phyloP scores from a whole-genome alignment of 768 basidiomycete species.

The Lactarius tabidus region DNA sequence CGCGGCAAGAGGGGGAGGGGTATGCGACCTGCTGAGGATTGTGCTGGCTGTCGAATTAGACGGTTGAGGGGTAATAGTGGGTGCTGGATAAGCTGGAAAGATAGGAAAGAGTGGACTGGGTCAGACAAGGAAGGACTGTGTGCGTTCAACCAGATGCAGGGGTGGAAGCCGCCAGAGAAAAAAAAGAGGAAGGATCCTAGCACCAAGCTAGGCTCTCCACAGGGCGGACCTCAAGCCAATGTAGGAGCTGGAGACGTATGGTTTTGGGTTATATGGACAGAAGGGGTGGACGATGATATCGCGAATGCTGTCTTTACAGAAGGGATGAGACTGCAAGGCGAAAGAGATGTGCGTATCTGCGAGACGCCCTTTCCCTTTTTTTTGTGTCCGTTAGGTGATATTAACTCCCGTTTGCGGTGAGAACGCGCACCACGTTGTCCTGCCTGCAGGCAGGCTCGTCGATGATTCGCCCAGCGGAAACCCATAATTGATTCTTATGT shows the following conservation, averaged over 20 bases:
- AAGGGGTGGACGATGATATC: slow-evolving; percentile 9
- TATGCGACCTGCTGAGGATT: slow-evolving; percentile 3
- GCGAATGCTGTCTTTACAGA: slow-evolving; percentile 21
- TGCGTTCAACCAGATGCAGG: slow-evolving; percentile 23
- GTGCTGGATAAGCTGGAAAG: slow-evolving; percentile 19
- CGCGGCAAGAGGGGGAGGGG: background rate
- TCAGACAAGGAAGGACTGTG: slow-evolving; percentile 26
- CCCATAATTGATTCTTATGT: slow-evolving; percentile 39
- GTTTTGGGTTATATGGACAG: slow-evolving; percentile 2
- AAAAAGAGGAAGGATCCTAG: slow-evolving; percentile 12
- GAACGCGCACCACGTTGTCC: slow-evolving; percentile 63
- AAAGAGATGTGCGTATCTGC: slow-evolving; percentile 41
- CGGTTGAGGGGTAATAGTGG: slow-evolving; percentile 6
- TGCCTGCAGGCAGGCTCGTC: slow-evolving; percentile 69
- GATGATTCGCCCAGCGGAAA: slow-evolving; percentile 34
- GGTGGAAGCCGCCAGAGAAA: slow-evolving; percentile 18
- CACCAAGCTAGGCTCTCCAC: slow-evolving; percentile 23
- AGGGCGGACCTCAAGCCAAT: slow-evolving; percentile 24
- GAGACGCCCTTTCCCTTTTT: slow-evolving; percentile 21
- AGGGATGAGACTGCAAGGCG: slow-evolving; percentile 41
- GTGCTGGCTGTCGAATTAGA: slow-evolving; percentile 15
- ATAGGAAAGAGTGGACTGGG: slow-evolving; percentile 23
- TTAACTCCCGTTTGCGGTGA: slow-evolving; percentile 38
- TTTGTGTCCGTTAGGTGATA: slow-evolving; percentile 25
- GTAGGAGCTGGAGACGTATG: slow-evolving; percentile 26